Conservation (phyloP, 257 asterid genomes). For the Penstemon eatonii region DNA sequence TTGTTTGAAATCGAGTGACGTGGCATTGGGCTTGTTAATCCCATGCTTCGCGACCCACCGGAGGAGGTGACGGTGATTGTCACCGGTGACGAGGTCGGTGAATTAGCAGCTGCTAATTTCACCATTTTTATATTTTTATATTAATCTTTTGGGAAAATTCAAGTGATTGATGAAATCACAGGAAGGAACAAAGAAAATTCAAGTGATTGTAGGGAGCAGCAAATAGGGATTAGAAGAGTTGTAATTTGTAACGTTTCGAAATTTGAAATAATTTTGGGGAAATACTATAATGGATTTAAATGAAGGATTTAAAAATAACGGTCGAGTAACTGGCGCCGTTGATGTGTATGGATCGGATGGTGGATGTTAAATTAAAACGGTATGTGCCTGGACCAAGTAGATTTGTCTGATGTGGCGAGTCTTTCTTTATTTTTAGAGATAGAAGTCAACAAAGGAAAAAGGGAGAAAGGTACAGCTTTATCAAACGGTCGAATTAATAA, state of each 20-base stretch:
- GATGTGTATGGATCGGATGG: slow-evolving; percentile 46
- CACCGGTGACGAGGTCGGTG: slow-evolving; percentile 80
- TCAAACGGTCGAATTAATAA: slow-evolving; percentile 54
- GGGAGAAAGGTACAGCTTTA: slow-evolving; percentile 28
- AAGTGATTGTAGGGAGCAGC: background rate
- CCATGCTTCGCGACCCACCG: slow-evolving; percentile 56
- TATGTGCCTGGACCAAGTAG: slow-evolving; percentile 34
- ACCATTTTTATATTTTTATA: slow-evolving; percentile 38
- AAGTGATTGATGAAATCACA: slow-evolving; percentile 23
- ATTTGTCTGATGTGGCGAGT: slow-evolving; percentile 33
- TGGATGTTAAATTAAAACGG: slow-evolving; percentile 34
- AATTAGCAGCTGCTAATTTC: slow-evolving; percentile 60
- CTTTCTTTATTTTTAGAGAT: background rate
- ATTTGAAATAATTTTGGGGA: slow-evolving; percentile 38
- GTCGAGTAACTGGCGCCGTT: slow-evolving; percentile 56
- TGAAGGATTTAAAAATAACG: slow-evolving; percentile 47
- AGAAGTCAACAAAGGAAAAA: slow-evolving; percentile 31
- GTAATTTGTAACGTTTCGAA: slow-evolving; percentile 21
- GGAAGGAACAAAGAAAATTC: background rate
- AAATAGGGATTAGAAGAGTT: background rate
- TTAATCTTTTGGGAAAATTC: background rate
- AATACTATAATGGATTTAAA: slow-evolving; percentile 24
- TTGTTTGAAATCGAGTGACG: slow-evolving; percentile 71
- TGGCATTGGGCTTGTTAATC: slow-evolving; percentile 72
- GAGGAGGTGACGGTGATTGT: slow-evolving; percentile 77